phyloP scores from a whole-genome alignment of 1,139 yeast genomes.

The Arxiozyma telluris region DNA sequence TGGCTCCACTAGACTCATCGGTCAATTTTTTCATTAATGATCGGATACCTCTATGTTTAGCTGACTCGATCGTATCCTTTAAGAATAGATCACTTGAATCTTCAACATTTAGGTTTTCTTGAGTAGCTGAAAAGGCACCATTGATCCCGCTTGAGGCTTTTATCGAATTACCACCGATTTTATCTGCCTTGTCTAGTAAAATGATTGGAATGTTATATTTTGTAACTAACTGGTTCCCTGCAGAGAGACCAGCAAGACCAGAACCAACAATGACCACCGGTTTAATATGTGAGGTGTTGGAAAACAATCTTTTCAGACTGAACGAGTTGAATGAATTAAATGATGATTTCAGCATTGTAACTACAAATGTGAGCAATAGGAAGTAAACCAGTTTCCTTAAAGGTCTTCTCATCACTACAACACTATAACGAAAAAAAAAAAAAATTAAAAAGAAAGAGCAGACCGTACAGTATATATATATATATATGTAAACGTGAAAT shows the following conservation, averaged over 20 bases:
- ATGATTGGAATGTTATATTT: slow-evolving; percentile 45
- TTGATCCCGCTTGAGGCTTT: slow-evolving; percentile 80
- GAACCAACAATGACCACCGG: slow-evolving; percentile 65
- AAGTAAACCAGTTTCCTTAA: background rate
- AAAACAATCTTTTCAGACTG: background rate
- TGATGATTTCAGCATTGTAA: background rate
- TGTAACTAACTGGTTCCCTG: slow-evolving; percentile 57
- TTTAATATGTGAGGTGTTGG: background rate
- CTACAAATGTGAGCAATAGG: background rate
- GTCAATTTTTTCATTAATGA: slow-evolving; percentile 32
- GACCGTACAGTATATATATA: too few species aligned
- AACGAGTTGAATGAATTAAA: background rate
- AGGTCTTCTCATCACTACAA: slow-evolving; percentile 3
- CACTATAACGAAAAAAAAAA: too few species aligned
- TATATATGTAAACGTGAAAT: background rate
- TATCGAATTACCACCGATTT: slow-evolving; percentile 69
- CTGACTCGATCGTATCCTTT: slow-evolving; percentile 56
- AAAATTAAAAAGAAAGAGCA: background rate
- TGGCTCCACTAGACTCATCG: slow-evolving; percentile 46
- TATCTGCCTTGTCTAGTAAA: slow-evolving; percentile 53
- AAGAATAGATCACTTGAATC: slow-evolving; percentile 56
- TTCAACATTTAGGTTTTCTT: slow-evolving; percentile 38
- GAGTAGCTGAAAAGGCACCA: slow-evolving; percentile 61
- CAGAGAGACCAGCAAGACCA: slow-evolving; percentile 69
- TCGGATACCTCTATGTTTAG: slow-evolving; percentile 51